Evolutionary conservation across 345 rosid genomes (phyloP).

Genomic region (Turritis glabra): DNA sequence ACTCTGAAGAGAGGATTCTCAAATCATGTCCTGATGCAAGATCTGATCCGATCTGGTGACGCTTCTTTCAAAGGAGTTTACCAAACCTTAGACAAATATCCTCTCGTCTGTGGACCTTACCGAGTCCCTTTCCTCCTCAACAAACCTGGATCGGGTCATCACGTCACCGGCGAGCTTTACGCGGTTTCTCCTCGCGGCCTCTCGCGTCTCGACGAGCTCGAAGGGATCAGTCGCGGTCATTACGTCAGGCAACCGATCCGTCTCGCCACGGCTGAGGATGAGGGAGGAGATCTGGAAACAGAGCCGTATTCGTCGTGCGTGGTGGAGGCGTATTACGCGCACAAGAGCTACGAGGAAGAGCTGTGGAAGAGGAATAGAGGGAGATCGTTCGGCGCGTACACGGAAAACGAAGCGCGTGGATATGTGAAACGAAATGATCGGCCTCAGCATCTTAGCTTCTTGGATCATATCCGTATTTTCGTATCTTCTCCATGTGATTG

Average conservation of each 20-base stretch:
- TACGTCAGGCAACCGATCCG: slow-evolving; percentile 55
- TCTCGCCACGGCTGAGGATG: neutral
- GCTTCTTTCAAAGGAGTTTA: slow-evolving; percentile 61
- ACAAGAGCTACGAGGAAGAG: slow-evolving; percentile 58
- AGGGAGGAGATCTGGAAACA: neutral
- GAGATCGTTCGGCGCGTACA: slow-evolving; percentile 49
- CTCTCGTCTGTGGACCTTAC: slow-evolving; percentile 89
- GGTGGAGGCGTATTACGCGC: slow-evolving; percentile 72
- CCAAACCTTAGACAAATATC: slow-evolving; percentile 49
- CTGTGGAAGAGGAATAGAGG: slow-evolving; percentile 59
- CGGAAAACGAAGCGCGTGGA: slow-evolving; percentile 68
- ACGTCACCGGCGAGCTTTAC: slow-evolving; percentile 74
- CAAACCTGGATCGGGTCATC: slow-evolving; percentile 60
- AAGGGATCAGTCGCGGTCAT: slow-evolving; percentile 67
- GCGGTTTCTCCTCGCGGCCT: slow-evolving; percentile 62
- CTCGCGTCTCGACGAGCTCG: slow-evolving; percentile 66
- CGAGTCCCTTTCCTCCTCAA: slow-evolving; percentile 84
- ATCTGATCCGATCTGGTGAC: slow-evolving; percentile 68
- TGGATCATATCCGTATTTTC: slow-evolving; percentile 69
- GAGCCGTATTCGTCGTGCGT: neutral
- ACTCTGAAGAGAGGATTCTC: slow-evolving; percentile 77
- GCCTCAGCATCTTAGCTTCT: slow-evolving; percentile 61
- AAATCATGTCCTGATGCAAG: slow-evolving; percentile 66
- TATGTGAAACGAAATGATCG: slow-evolving; percentile 69
- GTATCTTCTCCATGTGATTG: slow-evolving; percentile 50